Base-by-base conservation (phyloP, 2,329 filamentous ascomycete species). In the Fusarium pseudograminearum region DNA sequence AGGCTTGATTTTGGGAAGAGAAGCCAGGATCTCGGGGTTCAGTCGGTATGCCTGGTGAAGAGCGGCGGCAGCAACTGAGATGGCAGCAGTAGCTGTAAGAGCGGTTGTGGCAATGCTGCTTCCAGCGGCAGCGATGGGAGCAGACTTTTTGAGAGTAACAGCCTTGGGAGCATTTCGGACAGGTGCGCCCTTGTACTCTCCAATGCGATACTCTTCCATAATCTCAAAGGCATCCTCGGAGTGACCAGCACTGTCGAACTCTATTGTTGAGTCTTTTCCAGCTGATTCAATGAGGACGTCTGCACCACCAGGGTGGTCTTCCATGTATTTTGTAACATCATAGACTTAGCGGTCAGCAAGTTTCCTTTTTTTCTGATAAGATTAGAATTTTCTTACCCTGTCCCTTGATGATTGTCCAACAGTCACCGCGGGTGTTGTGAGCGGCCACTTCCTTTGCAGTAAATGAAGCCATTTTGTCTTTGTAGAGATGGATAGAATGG, bases 211-310 rank as follows among this genome's bases (percentile, higher is more conserved):
- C 15, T 74, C 62, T 4, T 75, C 76, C 77, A 84, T 80, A 47
- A 83, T 80, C 40, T 83, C 82, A 52, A 74, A 77, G 4, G 83
- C 83, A 57, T 85, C 83, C 26, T 93, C 91, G 47, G 91, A 93
- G 83, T 97, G 93, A 45, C 93, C 93, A 38, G 93, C 92, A 75
- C 94, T 91, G 81, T 96, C 92, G 75, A 94, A 96, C 42, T 89
- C 91, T 77, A 93, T 90, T 44, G 91, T 93, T 48, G 91, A 90
- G 80, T 96, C 92, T 72, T 90, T 89, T 60, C 93, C 93, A 72
- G 86, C 92, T 30, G 93, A 90, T 67, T 95, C 93, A 62, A 93
- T 83, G 41, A 96, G 83, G 63, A 94, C 88, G 76, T 94, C 92
- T 74, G 91, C 89, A 77, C 93, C 93, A 73, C 93, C 93, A 56